Base-by-base conservation (phyloP, 2,329 filamentous ascomycete genomes). In the Elsinoe necatrix region DNA sequence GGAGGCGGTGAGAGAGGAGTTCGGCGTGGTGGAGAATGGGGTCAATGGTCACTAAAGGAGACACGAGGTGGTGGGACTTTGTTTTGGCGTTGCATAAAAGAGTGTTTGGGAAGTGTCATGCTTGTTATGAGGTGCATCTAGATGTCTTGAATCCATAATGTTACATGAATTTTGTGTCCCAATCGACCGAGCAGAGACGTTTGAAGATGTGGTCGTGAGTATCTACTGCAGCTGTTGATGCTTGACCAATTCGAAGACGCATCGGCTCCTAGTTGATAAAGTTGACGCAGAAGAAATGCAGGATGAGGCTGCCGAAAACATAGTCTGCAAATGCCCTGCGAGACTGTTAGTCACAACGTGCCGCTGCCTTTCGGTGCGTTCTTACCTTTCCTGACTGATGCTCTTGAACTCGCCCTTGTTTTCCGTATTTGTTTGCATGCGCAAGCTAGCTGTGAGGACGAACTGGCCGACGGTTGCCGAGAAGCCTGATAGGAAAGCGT, bases 281-380 rank as follows among this genome's bases (percentile, higher is more conserved):
- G 80, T 98, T 98, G 71, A 97, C 84, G 75, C 91, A 96, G 80
- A 98, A 98, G 77, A 97, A 95, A 77, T 98, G 93, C 71, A 97
- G 76, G 70, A 97, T 89, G 71, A 98, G 72, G 72, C 91, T 96
- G 70, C 92, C 93, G 65, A 96, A 89, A 59, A 98, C 80, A 69
- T 87, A 98, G 75, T 98, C 93, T 68, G 93, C 91, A 72, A 98
- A 98, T 37, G 93, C 92, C 71, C 90, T 95, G 64, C 57, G 56
- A 21, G 14, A 52, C n/a, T 31, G 56, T 68, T 21, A 43, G 27
- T 54, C 6, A 18, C 16, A 4, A n/a, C n/a, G n/a, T n/a, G n/a
- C n/a, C n/a, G n/a, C n/a, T n/a, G n/a, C n/a, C n/a, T n/a, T n/a
- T n/a, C n/a, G n/a, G n/a, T n/a, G n/a, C n/a, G n/a, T n/a, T n/a